Conservation (phyloP, 768 basidiomycete genomes). For the Leucogyrophana mollusca region DNA sequence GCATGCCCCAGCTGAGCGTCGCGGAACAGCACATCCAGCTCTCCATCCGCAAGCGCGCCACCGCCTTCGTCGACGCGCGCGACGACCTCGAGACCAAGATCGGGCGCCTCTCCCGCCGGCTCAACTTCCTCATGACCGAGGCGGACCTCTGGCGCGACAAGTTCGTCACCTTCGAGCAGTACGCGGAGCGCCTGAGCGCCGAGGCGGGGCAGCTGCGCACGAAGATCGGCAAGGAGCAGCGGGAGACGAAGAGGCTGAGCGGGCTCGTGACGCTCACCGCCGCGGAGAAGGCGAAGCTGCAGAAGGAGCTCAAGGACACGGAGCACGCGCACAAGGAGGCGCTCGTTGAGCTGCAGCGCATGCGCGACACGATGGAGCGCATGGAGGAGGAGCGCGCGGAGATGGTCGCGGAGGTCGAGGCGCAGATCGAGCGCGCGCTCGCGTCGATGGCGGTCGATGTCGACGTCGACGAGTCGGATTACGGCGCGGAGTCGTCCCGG, state of each 20-base stretch:
- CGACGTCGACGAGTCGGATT: constrained; percentile 64
- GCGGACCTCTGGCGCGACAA: constrained; percentile 90
- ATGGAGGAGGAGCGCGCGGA: constrained; percentile 87
- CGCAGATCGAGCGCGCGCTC: constrained; percentile 85
- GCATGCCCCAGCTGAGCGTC: constrained; percentile 67
- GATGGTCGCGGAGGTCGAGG: constrained; percentile 92
- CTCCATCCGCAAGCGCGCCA: constrained; percentile 91
- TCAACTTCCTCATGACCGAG: constrained; percentile 92
- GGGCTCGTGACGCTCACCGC: constrained; percentile 76
- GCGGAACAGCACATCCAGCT: constrained; percentile 86
- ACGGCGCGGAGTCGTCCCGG: constrained; percentile 56
- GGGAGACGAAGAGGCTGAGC: constrained; percentile 83
- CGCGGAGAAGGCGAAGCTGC: constrained; percentile 75
- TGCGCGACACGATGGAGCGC: constrained; percentile 81
- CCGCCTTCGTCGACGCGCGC: constrained; percentile 89
- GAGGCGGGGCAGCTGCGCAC: constrained; percentile 83
- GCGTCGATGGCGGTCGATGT: constrained; percentile 83
- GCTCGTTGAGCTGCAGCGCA: constrained; percentile 73
- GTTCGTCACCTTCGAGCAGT: constrained; percentile 91
- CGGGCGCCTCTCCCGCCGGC: constrained; percentile 76
- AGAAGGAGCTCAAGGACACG: constrained; percentile 81
- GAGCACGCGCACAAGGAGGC: constrained; percentile 82
- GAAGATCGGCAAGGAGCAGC: constrained; percentile 90
- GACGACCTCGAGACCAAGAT: constrained; percentile 95
- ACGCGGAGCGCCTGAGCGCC: constrained; percentile 84